Percentiles rank a stretch among this genome's conserved stretches.
phyloP scores from a whole-genome alignment of 1,284 basidiomycete genomes.

The Malassezia arunalokei region DNA sequence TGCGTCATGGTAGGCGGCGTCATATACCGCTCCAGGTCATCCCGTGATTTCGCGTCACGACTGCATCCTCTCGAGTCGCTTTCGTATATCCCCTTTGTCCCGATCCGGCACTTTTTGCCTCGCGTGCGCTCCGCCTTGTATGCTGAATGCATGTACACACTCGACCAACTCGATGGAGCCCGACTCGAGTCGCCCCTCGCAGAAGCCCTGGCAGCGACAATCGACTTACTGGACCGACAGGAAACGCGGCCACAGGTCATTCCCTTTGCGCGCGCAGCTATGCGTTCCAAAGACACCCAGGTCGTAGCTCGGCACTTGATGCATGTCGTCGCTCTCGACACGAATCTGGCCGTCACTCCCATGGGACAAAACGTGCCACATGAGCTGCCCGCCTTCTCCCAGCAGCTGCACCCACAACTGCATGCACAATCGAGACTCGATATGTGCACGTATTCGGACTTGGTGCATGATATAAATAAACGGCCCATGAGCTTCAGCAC shows the following conservation, averaged over 20 bases:
- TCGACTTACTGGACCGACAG: slow-evolving; percentile 8
- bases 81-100: not conserved
- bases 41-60: not conserved
- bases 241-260: not conserved
- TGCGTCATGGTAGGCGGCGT: slow-evolving; percentile 8
- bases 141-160: not conserved
- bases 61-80: slow-evolving; percentile 1
- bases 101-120: slow-evolving; percentile 1
- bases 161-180: not conserved
- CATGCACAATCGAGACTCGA: not conserved
- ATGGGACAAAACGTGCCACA: not conserved
- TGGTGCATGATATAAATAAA: not conserved
- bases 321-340: slow-evolving; percentile 3
- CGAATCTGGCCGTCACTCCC: not conserved
- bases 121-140: not conserved
- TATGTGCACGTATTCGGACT: not conserved
- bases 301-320: slow-evolving; percentile 5
- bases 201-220: slow-evolving; percentile 5
- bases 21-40: slow-evolving; percentile 3
- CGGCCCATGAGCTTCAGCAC: slow-evolving; percentile 1
- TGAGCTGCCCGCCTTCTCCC: not conserved
- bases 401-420: not conserved
- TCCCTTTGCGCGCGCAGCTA: slow-evolving; percentile 5
- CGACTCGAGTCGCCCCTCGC: not conserved
- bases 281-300: not conserved